phyloP scores from a whole-genome alignment of 495 filamentous ascomycete genomes.

The Rhizodiscina lignyota region DNA sequence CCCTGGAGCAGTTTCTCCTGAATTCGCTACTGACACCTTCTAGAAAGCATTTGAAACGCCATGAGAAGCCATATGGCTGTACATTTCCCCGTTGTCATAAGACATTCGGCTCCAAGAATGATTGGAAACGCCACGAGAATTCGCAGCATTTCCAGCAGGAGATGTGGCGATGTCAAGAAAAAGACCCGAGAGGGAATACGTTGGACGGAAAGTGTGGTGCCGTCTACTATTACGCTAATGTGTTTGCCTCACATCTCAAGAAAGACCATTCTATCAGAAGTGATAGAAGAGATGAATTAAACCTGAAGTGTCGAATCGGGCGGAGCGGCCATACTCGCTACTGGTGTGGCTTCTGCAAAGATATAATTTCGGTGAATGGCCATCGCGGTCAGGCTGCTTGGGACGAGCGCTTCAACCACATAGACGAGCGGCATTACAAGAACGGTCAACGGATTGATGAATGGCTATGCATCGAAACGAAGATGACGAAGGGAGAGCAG shows the following conservation, averaged over 20 bases:
- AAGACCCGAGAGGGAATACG: conserved; percentile 2
- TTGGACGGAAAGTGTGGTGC: not conserved
- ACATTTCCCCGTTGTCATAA: conserved; percentile 61
- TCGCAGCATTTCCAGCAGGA: conserved; percentile 66
- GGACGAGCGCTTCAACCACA: conserved; percentile 75
- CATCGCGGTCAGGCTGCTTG: conserved; percentile 40
- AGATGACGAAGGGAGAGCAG: conserved; percentile 13
- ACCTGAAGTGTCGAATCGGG: conserved; percentile 42
- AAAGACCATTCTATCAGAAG: conserved; percentile 25
- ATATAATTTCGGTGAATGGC: conserved; percentile 36
- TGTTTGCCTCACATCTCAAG: conserved; percentile 42
- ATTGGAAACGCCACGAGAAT: conserved; percentile 94
- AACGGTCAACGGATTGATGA: conserved; percentile 29
- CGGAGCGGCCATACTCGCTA: conserved; percentile 52
- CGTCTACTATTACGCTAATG: not conserved
- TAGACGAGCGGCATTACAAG: conserved; percentile 59
- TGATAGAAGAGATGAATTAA: conserved; percentile 18
- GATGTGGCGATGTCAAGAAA: conserved; percentile 55
- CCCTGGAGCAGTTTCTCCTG: conserved; percentile 1
- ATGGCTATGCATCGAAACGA: conserved; percentile 26
- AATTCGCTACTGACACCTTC: conserved; percentile 4
- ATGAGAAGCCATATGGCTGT: conserved; percentile 75
- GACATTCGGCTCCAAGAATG: conserved; percentile 78
- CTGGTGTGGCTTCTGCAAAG: conserved; percentile 81
- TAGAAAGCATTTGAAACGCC: conserved; percentile 82